Percentiles rank a stretch among this genome's conserved stretches.
These are phyloP conservation scores for Rosa multiflora DNA, from an alignment of 306 rosid genomes.

Conservation along the genomic window DNA sequence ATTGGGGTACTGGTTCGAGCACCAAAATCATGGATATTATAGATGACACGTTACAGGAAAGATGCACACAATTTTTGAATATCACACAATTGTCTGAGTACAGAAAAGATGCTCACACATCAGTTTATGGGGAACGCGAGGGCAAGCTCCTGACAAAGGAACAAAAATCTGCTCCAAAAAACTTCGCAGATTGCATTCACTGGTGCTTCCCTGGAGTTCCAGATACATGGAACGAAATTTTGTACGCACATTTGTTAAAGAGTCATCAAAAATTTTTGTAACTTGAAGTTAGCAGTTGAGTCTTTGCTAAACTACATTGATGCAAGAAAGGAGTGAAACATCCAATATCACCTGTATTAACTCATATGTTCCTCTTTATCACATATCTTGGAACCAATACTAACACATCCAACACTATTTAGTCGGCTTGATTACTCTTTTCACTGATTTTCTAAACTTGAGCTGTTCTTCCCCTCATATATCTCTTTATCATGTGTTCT, in stretches of 20 bases:
- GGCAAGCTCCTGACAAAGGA: constrained; percentile 79
- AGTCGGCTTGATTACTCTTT: background rate
- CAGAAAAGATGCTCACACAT: constrained; percentile 83
- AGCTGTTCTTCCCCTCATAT: no score
- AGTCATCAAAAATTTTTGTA: constrained; percentile 42
- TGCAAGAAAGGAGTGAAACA: constrained; percentile 8
- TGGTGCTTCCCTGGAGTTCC: constrained; percentile 98
- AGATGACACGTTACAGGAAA: constrained; percentile 44
- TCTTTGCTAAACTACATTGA: background rate
- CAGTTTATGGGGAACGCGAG: constrained; percentile 71
- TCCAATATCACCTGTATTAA: background rate
- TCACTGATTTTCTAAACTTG: no score
- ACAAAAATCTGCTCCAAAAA: constrained; percentile 72
- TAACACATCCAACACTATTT: background rate
- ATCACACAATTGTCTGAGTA: constrained; percentile 82
- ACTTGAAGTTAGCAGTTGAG: constrained; percentile 4
- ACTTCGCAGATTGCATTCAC: constrained; percentile 81
- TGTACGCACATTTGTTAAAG: constrained; percentile 68
- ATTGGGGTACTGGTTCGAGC: constrained; percentile 89
- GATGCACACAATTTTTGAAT: constrained; percentile 77
- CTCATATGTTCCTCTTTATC: constrained; percentile 1
- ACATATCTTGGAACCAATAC: constrained; percentile 1
- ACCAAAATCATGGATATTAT: constrained; percentile 68
- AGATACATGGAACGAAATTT: constrained; percentile 82
- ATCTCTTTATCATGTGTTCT: no score